Evolutionary conservation across 1,139 yeast genomes (phyloP).

Genomic region (Spathaspora sp.): DNA sequence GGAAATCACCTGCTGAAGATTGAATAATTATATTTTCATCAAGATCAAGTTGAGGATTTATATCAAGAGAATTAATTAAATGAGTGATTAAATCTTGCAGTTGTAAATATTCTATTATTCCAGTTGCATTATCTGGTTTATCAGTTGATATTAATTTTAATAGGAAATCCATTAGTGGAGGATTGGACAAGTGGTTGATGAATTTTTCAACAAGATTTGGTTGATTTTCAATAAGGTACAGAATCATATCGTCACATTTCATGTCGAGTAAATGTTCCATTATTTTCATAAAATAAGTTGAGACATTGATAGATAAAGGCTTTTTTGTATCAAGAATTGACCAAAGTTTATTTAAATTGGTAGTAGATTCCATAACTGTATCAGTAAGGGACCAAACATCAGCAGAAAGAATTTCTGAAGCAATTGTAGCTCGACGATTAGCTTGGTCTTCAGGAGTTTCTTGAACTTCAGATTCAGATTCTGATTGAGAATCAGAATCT

Average conservation of each 20-base stretch:
- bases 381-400: conserved; percentile 96
- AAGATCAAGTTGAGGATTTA: conserved; percentile 14
- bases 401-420: conserved; percentile 86
- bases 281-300: conserved; percentile 90
- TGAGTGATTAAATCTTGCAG: conserved; percentile 60
- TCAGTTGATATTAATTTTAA: conserved; percentile 77
- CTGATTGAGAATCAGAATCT: conserved; percentile 13
- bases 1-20: conserved; percentile 48
- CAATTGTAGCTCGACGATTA: conserved; percentile 75
- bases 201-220: conserved; percentile 65
- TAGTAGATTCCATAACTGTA: conserved; percentile 76
- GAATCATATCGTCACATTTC: conserved; percentile 82
- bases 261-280: conserved; percentile 90
- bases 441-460: conserved; percentile 54
- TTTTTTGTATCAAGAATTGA: conserved; percentile 56
- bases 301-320: conserved; percentile 71
- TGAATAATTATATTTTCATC: conserved; percentile 29
- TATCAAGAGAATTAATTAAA: conserved; percentile 56
- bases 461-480: conserved; percentile 19
- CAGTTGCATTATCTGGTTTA: conserved; percentile 73
- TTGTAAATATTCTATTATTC: conserved; percentile 72
- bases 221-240: conserved; percentile 63
- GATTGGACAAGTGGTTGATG: conserved; percentile 77
- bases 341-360: conserved; percentile 75
- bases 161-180: conserved; percentile 83